Conservation (phyloP, 1,284 basidiomycete species). For the Ustilago nuda region DNA sequence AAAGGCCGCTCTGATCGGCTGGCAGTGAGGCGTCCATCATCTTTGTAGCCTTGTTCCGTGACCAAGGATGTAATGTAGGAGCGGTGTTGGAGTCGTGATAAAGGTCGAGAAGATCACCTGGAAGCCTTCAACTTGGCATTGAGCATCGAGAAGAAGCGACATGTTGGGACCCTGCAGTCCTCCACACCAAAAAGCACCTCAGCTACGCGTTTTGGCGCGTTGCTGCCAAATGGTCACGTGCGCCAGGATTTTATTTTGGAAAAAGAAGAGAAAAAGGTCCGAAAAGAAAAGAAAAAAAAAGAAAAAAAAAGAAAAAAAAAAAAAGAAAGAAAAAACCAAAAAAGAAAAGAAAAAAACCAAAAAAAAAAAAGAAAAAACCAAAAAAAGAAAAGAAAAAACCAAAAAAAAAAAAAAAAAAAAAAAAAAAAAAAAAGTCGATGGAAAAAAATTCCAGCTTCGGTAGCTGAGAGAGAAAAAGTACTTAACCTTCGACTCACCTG, state of each 20-base stretch:
- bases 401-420: neutral
- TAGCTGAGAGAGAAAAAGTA: neutral
- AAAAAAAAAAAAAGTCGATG: conserved; percentile 9
- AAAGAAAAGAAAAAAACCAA: too few relatives aligned
- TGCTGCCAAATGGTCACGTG: conserved; percentile 23
- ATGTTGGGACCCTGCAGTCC: conserved; percentile 26
- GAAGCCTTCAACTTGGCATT: neutral
- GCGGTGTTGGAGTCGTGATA: neutral
- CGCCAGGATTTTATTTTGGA: neutral
- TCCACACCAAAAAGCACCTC: neutral
- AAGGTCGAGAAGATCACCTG: conserved; percentile 3
- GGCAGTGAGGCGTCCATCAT: conserved; percentile 24
- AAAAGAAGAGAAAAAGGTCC: neutral
- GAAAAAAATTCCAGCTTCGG: conserved; percentile 8
- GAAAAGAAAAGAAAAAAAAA: conserved; percentile 5
- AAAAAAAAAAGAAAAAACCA: too few relatives aligned
- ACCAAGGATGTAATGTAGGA: neutral
- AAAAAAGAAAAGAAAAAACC: too few relatives aligned
- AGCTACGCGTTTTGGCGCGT: conserved; percentile 39
- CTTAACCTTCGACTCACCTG: conserved; percentile 3
- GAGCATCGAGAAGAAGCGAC: conserved; percentile 5
- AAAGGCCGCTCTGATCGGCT: conserved; percentile 39
- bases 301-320: neutral
- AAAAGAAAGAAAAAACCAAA: too few relatives aligned
- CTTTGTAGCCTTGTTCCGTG: neutral